Percentiles rank a stretch among this genome's conserved stretches.
Evolutionary conservation across 2,329 filamentous ascomycete species (phyloP).

Genomic region (Cytospora piceicola): DNA sequence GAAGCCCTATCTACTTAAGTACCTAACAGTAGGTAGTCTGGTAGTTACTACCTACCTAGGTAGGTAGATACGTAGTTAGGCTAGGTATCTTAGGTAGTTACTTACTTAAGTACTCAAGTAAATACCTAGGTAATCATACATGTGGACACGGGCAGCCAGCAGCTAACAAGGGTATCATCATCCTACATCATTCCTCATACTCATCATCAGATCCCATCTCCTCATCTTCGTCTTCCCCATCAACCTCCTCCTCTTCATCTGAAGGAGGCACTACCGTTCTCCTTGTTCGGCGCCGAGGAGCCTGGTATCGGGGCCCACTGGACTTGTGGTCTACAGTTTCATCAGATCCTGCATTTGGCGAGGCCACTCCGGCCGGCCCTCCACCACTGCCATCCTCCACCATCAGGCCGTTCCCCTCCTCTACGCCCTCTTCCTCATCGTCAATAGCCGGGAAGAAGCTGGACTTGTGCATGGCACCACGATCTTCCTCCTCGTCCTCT

Average conservation of each 20-base stretch:
- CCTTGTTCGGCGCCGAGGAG: conserved; percentile 14
- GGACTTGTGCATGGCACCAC: conserved; percentile 41
- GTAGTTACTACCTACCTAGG: too few relatives aligned
- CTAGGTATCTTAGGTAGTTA: too few relatives aligned
- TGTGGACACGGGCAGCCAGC: neutral
- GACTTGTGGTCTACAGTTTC: neutral
- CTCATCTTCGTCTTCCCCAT: conserved; percentile 33
- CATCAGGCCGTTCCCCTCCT: conserved; percentile 39
- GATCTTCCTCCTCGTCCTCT: conserved; percentile 48
- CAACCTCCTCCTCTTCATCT: conserved; percentile 33
- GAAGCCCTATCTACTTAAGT: neutral
- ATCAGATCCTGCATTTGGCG: conserved; percentile 10
- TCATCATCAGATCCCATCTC: conserved; percentile 28
- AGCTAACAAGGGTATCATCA: neutral
- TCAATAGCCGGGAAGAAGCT: conserved; percentile 52
- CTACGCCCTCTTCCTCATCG: conserved; percentile 43
- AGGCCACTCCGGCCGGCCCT: conserved; percentile 33
- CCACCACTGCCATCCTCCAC: conserved; percentile 43
- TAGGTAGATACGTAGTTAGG: too few relatives aligned
- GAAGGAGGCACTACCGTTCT: conserved; percentile 20
- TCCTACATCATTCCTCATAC: conserved; percentile 24
- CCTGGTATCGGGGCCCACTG: neutral
- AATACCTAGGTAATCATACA: too few relatives aligned
- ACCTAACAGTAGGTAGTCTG: too few relatives aligned
- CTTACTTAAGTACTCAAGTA: too few relatives aligned